Percentiles rank a stretch among this genome's conserved stretches.
Evolutionary conservation across 148 eudicot genomes (phyloP).

Genomic region (Rhododendron henanense): DNA sequence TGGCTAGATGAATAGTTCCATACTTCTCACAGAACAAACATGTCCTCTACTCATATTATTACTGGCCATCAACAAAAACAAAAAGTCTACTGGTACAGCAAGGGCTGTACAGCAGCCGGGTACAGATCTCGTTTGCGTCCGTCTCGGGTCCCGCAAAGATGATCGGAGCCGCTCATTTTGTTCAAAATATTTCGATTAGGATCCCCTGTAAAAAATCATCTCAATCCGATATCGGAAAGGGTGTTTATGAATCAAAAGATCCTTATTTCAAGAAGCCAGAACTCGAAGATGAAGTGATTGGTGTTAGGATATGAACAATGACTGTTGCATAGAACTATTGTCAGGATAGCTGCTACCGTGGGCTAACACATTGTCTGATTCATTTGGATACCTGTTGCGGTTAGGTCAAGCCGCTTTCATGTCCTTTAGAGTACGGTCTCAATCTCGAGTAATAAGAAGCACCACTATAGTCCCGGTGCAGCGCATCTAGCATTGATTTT

Average conservation of each 20-base stretch:
- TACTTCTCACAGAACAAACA: not conserved
- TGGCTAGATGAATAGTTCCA: too few species aligned
- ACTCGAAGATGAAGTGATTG: conserved; percentile 1
- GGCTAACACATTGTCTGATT: not conserved
- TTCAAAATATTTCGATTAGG: too few species aligned
- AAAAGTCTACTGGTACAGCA: too few species aligned
- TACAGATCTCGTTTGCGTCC: too few species aligned
- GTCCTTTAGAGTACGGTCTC: not conserved
- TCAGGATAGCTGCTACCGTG: not conserved
- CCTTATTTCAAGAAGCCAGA: not conserved
- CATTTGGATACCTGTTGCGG: conserved; percentile 12
- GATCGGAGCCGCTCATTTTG: too few species aligned
- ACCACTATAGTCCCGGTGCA: not conserved
- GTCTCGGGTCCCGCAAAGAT: too few species aligned
- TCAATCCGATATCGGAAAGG: too few species aligned
- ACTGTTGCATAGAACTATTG: not conserved
- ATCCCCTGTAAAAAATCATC: too few species aligned
- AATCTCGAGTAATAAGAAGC: not conserved
- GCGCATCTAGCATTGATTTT: not conserved
- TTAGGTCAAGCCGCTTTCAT: conserved; percentile 1
- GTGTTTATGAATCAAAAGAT: conserved; percentile 3
- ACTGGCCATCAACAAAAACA: not conserved
- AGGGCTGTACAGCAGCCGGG: too few species aligned
- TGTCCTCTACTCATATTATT: conserved; percentile 9
- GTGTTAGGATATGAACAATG: not conserved